Evolutionary conservation across 768 basidiomycete species (phyloP).

Genomic region (Nidularia sp.): DNA sequence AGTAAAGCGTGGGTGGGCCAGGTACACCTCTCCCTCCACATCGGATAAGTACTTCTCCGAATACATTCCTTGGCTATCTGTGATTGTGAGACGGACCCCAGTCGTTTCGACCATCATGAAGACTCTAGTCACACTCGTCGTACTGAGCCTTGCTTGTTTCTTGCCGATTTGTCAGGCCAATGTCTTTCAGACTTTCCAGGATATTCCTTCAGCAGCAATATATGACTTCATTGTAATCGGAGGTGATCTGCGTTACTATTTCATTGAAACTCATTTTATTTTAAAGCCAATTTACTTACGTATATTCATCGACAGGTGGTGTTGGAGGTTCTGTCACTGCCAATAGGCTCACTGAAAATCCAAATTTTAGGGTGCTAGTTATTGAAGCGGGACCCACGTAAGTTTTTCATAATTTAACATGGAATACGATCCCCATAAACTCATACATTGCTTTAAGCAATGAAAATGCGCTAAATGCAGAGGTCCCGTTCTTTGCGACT

Average conservation of each 20-base stretch:
- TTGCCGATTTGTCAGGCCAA: not conserved
- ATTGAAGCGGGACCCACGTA: slow-evolving; percentile 26
- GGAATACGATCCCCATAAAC: not conserved
- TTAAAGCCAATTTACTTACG: not conserved
- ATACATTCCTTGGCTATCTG: no score
- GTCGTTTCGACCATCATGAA: not conserved
- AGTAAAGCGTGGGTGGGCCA: no score
- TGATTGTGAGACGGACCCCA: no score
- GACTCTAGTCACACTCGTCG: not conserved
- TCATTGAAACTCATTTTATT: not conserved
- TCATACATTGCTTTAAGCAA: slow-evolving; percentile 3
- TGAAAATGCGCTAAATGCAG: slow-evolving; percentile 9
- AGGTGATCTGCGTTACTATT: not conserved
- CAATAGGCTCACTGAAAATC: slow-evolving; percentile 22
- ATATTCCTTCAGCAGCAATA: not conserved
- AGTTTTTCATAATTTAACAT: not conserved
- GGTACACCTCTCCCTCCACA: no score
- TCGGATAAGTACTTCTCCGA: no score
- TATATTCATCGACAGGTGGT: slow-evolving; percentile 7
- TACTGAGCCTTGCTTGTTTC: not conserved
- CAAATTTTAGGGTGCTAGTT: slow-evolving; percentile 17
- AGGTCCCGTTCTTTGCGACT: slow-evolving; percentile 9
- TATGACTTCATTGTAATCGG: not conserved
- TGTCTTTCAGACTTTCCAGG: not conserved
- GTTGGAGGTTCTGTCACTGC: slow-evolving; percentile 23